Base-by-base conservation (phyloP, 345 rosid genomes). In the Linum lewisii region DNA sequence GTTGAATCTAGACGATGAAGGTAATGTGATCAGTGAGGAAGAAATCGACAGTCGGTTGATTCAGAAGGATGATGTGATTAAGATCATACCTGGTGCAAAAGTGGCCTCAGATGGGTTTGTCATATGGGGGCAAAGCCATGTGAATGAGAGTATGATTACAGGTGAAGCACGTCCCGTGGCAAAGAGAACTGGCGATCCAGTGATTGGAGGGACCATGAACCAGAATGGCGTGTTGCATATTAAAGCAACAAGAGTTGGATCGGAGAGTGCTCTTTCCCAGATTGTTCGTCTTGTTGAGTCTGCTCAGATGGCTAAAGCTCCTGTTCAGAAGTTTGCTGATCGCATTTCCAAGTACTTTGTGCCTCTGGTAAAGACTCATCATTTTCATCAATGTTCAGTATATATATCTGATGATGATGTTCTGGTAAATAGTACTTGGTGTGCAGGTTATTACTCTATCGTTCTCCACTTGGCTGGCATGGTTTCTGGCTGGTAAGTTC, bases 231-330 rank as follows among this genome's bases (percentile, higher is more conserved):
- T 86, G 52, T 54, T 92, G 42, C 89, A 84, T 75, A 62, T 92
- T 57, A 82, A 69, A 70, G 95, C 84, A 3, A 86, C 99, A 21
- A 78, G 80, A 63, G 95, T 92, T 53, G 99, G 99, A 34, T 86
- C 99, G 11, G 99, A 86, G 77, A 83, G 85, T 64, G 91, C 99
- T 26, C 91, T 92, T 54, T 82, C 97, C 0, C 97, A 88, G 77
- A 92, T 92, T 67, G 97, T 92, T 64, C 84, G 86, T 21, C 91
- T 88, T 0, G 97, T 92, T 24, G 97, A 92, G 66, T 88, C 97
- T 0, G 99, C 99, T 4, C 99, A 92, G 74, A 71, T 88, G 78
- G 96, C 99, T 20, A 88, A 88, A 81, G 99, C 99, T 54, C 99
- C 99, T 0, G 95, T 85, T 0, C 99, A 92, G 83, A 92, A 92